Base-by-base conservation (phyloP, 2,329 filamentous ascomycete genomes). In the Apiospora koreana region DNA sequence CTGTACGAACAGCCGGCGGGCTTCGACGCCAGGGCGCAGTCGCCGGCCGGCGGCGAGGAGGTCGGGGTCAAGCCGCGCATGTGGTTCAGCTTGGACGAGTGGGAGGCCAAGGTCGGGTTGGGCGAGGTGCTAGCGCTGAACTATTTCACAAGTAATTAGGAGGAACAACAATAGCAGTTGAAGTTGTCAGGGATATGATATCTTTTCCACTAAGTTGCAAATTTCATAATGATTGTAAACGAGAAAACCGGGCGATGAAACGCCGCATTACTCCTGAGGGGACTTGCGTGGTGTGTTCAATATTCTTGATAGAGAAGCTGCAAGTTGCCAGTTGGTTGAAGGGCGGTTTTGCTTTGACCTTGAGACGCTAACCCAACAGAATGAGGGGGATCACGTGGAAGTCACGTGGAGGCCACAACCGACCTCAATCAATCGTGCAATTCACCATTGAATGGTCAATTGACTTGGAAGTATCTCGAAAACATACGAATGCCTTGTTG, bases 1-100 rank as follows among this genome's bases (percentile, higher is more conserved):
- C 74, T 87, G 28, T 87, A 83, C 71, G 82, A 86, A 72, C 83
- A 87, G 75, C 85, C 85, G 0, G 75, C 70, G 35, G 78, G 73
- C 1, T 82, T 86, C 62, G 77, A 81, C 23, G 74, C 68, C 7
- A 75, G 72, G 67, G 77, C 74, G 35, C 77, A 80, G 72, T 78
- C 78, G 28, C 79, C 82, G 62, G 71, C 78, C 9, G 31, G 31
- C 28, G 75, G 80, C 0, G 77, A 81, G 69, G 75, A 77, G 0
- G n/a, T 86, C 66, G 73, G 80, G 0, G 78, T 76, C 31, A 73
- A 71, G 77, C 48, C 69, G 23, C 79, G 85, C 21, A 82, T 86
- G 72, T 75, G 84, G 21, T 87, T 79, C 72, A 78, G 84, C 69
- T 72, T 85, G 65, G 83, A 83, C 66, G 75, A 73, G 0, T 85